Conservation (phyloP, 176 grass and related monocot genomes). For the Saccharum officinarum region DNA sequence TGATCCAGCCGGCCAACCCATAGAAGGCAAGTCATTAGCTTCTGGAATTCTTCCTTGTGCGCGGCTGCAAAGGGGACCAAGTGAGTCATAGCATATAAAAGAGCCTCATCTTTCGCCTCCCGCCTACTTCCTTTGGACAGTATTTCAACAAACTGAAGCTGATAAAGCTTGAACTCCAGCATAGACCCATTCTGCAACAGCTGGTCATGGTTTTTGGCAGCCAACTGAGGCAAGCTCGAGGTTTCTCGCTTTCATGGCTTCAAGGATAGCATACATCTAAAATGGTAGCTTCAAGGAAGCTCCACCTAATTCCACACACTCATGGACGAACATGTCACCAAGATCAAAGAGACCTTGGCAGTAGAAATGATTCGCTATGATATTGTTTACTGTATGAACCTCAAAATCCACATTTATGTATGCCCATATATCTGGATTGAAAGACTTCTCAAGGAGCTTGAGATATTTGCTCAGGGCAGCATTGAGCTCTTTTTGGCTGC, state of each 20-base stretch:
- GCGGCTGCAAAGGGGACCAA: constrained; percentile 40
- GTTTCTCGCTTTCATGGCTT: constrained; percentile 72
- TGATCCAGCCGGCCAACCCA: constrained; percentile 68
- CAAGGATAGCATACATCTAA: constrained; percentile 31
- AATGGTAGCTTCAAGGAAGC: constrained; percentile 35
- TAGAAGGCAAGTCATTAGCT: constrained; percentile 70
- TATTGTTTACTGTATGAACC: constrained; percentile 58
- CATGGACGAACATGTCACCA: constrained; percentile 60
- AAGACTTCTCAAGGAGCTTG: constrained; percentile 80
- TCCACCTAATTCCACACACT: constrained; percentile 51
- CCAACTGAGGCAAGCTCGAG: constrained; percentile 74
- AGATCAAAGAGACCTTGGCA: constrained; percentile 80
- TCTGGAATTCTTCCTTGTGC: constrained; percentile 58
- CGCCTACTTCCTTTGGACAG: constrained; percentile 45
- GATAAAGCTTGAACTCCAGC: constrained; percentile 86
- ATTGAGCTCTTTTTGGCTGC: constrained; percentile 56
- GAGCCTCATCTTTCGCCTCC: no score
- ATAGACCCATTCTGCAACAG: constrained; percentile 60
- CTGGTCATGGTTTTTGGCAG: constrained; percentile 53
- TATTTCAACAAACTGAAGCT: constrained; percentile 81
- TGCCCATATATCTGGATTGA: constrained; percentile 78
- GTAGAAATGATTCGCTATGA: constrained; percentile 81
- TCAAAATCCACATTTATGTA: constrained; percentile 85
- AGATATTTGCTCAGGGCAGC: constrained; percentile 65
- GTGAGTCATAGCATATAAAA: background rate